phyloP scores from a whole-genome alignment of 305 asterid genomes.

The Fraxinus greggii region DNA sequence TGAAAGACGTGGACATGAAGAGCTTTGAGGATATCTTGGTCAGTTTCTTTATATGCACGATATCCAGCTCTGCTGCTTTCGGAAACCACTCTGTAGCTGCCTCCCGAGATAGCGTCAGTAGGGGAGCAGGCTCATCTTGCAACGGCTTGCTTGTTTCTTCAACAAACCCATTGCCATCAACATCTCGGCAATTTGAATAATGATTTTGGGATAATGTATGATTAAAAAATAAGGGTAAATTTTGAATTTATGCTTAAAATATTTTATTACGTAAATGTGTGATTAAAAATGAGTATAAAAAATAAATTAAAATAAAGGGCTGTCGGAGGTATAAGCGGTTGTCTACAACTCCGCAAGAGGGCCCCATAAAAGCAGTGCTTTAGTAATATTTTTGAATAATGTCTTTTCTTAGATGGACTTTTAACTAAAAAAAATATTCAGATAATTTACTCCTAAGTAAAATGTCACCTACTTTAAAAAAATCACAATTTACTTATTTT shows the following conservation, averaged over 20 bases:
- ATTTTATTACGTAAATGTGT: too few species aligned
- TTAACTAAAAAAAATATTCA: neutral
- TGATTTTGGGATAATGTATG: too few species aligned
- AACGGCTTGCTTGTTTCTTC: conserved; percentile 62
- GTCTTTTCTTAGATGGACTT: neutral
- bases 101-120: conserved; percentile 87
- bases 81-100: conserved; percentile 86
- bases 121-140: conserved; percentile 66
- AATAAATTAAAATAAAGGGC: too few species aligned
- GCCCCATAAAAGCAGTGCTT: too few species aligned
- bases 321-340: too few species aligned
- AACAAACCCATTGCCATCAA: conserved; percentile 62
- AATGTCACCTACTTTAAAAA: too few species aligned
- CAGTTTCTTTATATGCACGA: conserved; percentile 36
- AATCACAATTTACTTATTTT: neutral
- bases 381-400: too few species aligned
- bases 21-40: conserved; percentile 49
- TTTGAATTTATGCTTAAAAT: too few species aligned
- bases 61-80: conserved; percentile 56
- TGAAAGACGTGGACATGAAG: conserved; percentile 60
- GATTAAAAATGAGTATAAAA: too few species aligned
- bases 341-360: too few species aligned
- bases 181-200: conserved; percentile 56
- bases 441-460: neutral
- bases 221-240: too few species aligned